Evolutionary conservation across 495 filamentous ascomycete species (phyloP), one percentile per base, ranked within the genome.

Genomic region (Hypomontagnella monticulosa): DNA sequence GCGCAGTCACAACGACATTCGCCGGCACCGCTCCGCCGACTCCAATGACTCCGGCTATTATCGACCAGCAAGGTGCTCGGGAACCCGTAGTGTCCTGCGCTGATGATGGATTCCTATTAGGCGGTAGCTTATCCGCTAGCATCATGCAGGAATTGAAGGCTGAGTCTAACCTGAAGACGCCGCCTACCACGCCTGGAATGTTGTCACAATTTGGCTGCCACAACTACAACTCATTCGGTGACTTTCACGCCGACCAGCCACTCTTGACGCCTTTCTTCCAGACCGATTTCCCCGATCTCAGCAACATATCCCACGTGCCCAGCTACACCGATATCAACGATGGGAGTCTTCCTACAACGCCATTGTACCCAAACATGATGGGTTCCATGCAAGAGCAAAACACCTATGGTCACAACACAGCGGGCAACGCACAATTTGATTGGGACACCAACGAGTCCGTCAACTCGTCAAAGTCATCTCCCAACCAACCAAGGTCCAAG

Each of bases 191-290:
- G n/a, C 80, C 80, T 0, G 77, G 77, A 18, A 58, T 81, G 15
- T 63, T 71, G 20, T 47, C 65, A 19, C 65, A 72, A 40, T 77
- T 76, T 47, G 71, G 59, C 16, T 75, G 76, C 16, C 57, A 71
- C 14, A 75, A 75, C 37, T 78, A 71, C 12, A 72, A 47, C 32
- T 40, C 71, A 23, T 68, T 71, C 41, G 64, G 70, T 7, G 75
- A 75, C 23, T 71, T 69, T 15, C 68, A 70, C 4, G 64, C 71
- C 7, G 80, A 82, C 19, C 78, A 80, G 54, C 76, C 79, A 11
- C 55, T 82, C 12, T 62, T 76, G 12, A 82, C 79, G 0, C 80
- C 80, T n/a, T 78, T 75, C 27, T 78, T 76, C 69, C 75, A 78
- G 37, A 73, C 75, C 33, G 76, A 76, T 20, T 80, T 80, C n/a